These are phyloP conservation scores for Paramecium pentaurelia DNA, from an alignment of 73 alveolate species.

Conservation along the genomic window DNA sequence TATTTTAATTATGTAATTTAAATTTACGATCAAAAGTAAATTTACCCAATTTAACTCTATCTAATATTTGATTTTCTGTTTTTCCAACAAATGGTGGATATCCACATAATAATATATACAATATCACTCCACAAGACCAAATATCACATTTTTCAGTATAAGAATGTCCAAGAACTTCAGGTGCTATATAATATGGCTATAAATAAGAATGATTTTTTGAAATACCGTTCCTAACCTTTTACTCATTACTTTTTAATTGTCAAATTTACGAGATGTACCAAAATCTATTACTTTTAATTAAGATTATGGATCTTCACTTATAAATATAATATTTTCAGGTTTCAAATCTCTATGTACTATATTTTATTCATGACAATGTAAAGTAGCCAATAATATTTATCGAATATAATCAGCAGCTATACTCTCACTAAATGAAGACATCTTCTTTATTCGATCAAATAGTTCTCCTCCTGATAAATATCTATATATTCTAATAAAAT, in stretches of 20 bases:
- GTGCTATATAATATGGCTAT: constrained; percentile 67
- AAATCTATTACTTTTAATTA: constrained; percentile 88
- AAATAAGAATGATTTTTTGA: neutral
- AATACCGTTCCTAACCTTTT: constrained; percentile 62
- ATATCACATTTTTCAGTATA: constrained; percentile 73
- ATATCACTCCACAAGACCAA: constrained; percentile 75
- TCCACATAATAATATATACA: constrained; percentile 65
- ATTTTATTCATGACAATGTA: constrained; percentile 81
- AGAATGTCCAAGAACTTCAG: constrained; percentile 64
- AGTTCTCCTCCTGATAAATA: constrained; percentile 81
- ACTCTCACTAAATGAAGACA: constrained; percentile 72
- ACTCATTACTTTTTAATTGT: constrained; percentile 43
- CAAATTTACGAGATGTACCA: constrained; percentile 78
- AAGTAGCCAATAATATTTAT: constrained; percentile 74
- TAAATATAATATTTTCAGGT: constrained; percentile 89
- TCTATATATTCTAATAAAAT: neutral
- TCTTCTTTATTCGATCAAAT: constrained; percentile 66
- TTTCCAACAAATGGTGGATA: constrained; percentile 71
- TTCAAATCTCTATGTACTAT: constrained; percentile 91
- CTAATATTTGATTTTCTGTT: constrained; percentile 60
- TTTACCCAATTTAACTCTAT: constrained; percentile 59
- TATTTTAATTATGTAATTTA: neutral
- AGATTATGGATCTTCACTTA: constrained; percentile 65
- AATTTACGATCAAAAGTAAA: constrained; percentile 28
- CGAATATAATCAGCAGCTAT: constrained; percentile 80